phyloP scores from a whole-genome alignment of 208 protist genomes.

The Naegleria lovaniensis region DNA sequence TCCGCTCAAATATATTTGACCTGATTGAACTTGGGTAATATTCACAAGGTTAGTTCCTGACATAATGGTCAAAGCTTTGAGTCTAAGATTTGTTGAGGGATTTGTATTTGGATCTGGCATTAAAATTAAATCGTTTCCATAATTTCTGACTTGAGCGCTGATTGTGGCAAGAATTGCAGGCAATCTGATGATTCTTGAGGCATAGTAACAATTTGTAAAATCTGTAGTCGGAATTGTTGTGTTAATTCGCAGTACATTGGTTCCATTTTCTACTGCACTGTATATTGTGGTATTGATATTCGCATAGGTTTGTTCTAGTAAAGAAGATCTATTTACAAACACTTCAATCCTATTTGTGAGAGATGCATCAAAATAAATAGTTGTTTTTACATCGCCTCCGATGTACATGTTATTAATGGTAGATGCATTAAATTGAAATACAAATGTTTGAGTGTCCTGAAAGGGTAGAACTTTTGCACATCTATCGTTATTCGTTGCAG shows the following conservation, averaged over 20 bases:
- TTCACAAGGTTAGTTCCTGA: neutral
- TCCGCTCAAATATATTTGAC: neutral
- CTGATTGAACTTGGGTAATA: neutral
- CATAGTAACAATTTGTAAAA: conserved; percentile 3
- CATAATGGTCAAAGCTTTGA: neutral
- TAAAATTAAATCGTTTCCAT: neutral
- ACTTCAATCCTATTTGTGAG: neutral
- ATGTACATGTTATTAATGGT: neutral
- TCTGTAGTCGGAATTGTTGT: neutral
- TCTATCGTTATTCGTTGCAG: neutral
- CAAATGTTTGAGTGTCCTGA: neutral
- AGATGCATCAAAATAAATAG: neutral
- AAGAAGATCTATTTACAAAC: neutral
- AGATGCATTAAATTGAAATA: neutral
- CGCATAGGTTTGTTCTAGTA: neutral
- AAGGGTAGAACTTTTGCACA: neutral
- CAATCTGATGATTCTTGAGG: neutral
- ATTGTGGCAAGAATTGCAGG: neutral
- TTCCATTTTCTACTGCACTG: neutral
- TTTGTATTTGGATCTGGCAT: neutral
- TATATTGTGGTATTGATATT: neutral
- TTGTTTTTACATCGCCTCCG: neutral
- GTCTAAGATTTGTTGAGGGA: neutral
- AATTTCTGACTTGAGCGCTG: neutral
- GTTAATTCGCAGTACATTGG: neutral